These are phyloP conservation scores for Septoria linicola DNA, from an alignment of 2,329 filamentous ascomycete genomes.

Conservation along the genomic window DNA sequence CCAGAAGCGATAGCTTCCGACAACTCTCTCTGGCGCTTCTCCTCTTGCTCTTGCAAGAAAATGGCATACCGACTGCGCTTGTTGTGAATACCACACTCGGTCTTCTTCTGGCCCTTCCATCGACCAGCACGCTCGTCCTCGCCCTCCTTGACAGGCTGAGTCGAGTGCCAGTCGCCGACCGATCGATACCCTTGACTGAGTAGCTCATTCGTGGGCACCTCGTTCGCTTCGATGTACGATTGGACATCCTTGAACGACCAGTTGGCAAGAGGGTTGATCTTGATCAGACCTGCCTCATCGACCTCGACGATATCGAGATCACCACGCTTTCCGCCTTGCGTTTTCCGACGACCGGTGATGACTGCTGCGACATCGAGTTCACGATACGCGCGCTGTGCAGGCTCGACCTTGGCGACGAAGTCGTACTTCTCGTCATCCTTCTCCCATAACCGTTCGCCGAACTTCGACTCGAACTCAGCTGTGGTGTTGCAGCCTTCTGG, in stretches of 20 bases:
- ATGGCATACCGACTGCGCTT: constrained; percentile 90
- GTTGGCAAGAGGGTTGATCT: constrained; percentile 95
- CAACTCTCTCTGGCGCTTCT: constrained; percentile 62
- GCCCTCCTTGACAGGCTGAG: constrained; percentile 78
- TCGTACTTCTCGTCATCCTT: constrained; percentile 87
- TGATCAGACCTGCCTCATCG: constrained; percentile 86
- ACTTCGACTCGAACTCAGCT: constrained; percentile 75
- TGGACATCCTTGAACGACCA: constrained; percentile 92
- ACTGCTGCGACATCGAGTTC: constrained; percentile 87
- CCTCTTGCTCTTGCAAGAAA: constrained; percentile 72
- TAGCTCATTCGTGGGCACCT: constrained; percentile 90
- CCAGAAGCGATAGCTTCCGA: constrained; percentile 39
- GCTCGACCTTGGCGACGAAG: constrained; percentile 96
- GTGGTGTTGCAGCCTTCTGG: constrained; percentile 71
- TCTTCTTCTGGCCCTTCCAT: constrained; percentile 96
- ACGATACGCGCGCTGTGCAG: constrained; percentile 84
- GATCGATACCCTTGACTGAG: constrained; percentile 97
- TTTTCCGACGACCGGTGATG: constrained; percentile 84
- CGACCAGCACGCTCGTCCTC: constrained; percentile 95
- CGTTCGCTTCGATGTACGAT: constrained; percentile 78
- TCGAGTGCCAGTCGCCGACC: constrained; percentile 97
- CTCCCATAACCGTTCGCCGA: constrained; percentile 84
- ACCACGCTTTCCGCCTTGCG: constrained; percentile 89
- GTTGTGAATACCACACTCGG: constrained; percentile 98
- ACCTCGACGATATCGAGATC: constrained; percentile 89